A percentile compares a stretch with the other conserved stretches of the same genome.
Evolutionary conservation across 768 basidiomycete species (phyloP).

Genomic region (Cyclocybe cylindracea): DNA sequence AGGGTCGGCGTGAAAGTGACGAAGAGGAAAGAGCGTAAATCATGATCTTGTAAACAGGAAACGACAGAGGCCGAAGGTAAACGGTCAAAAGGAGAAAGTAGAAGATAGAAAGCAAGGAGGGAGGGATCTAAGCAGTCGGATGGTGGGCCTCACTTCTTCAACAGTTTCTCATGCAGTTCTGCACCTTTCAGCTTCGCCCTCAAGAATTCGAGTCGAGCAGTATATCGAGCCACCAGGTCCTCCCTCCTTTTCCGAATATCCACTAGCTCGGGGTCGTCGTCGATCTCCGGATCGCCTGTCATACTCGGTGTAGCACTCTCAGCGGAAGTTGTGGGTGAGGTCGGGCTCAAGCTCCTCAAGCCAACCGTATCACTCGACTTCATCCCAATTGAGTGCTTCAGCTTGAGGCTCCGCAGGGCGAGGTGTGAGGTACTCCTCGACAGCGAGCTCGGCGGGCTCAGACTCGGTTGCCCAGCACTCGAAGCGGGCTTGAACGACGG

Average conservation of each 20-base stretch:
- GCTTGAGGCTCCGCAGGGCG: constrained; percentile 29
- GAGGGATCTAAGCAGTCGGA: not conserved
- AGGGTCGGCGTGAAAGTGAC: not conserved
- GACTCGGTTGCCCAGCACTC: constrained; percentile 25
- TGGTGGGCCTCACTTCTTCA: constrained; percentile 30
- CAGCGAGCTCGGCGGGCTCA: constrained; percentile 35
- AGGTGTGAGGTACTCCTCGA: constrained; percentile 46
- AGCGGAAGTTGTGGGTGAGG: too few species aligned
- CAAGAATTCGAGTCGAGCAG: constrained; percentile 71
- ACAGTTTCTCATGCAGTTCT: constrained; percentile 57
- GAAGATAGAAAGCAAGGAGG: not conserved
- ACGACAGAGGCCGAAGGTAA: not conserved
- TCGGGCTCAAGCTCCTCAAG: not conserved
- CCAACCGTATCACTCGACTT: constrained; percentile 24
- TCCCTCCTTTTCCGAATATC: constrained; percentile 66
- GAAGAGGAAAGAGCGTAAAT: not conserved
- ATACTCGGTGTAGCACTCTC: not conserved
- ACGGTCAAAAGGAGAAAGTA: not conserved
- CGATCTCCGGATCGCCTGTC: constrained; percentile 16
- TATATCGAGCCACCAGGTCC: constrained; percentile 70
- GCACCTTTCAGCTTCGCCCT: constrained; percentile 75
- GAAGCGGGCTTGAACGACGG: constrained; percentile 19
- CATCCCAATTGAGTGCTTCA: constrained; percentile 17
- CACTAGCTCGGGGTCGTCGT: constrained; percentile 50
- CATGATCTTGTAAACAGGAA: not conserved